Evolutionary conservation across 2,329 filamentous ascomycete species (phyloP).

Genomic region (Verticillium zaregamsianum): DNA sequence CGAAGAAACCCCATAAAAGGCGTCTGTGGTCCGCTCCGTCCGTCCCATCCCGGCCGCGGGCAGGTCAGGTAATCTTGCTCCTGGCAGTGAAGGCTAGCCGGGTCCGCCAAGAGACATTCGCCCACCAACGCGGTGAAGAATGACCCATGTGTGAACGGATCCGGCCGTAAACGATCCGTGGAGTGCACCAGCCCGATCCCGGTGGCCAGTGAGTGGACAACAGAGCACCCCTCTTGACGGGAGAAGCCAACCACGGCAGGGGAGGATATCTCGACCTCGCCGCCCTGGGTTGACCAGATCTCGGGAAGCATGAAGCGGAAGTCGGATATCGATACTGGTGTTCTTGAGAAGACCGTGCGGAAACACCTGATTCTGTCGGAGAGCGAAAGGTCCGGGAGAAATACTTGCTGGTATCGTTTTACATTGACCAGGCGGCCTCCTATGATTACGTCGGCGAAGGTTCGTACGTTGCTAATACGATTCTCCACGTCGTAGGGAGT

Average conservation of each 20-base stretch:
- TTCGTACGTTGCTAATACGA: neutral
- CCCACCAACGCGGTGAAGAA: neutral
- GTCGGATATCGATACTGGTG: neutral
- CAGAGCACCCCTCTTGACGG: neutral
- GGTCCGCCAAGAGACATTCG: neutral
- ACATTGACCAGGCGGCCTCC: neutral
- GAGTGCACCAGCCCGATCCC: neutral
- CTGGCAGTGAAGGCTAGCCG: neutral
- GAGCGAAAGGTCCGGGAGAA: neutral
- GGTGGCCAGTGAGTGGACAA: neutral
- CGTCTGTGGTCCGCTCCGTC: neutral
- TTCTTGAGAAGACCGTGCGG: neutral
- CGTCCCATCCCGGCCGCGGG: neutral
- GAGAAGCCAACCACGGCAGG: neutral
- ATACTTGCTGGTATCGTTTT: neutral
- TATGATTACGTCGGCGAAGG: neutral
- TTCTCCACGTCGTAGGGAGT: neutral
- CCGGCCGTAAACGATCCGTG: neutral
- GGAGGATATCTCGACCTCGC: neutral
- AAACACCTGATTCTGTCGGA: neutral
- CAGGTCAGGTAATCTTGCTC: neutral
- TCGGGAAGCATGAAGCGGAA: neutral
- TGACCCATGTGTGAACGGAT: neutral
- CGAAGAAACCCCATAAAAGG: neutral
- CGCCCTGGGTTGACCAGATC: neutral